phyloP scores from a whole-genome alignment of 1,284 basidiomycete species.

The Ceratobasidium sp. region DNA sequence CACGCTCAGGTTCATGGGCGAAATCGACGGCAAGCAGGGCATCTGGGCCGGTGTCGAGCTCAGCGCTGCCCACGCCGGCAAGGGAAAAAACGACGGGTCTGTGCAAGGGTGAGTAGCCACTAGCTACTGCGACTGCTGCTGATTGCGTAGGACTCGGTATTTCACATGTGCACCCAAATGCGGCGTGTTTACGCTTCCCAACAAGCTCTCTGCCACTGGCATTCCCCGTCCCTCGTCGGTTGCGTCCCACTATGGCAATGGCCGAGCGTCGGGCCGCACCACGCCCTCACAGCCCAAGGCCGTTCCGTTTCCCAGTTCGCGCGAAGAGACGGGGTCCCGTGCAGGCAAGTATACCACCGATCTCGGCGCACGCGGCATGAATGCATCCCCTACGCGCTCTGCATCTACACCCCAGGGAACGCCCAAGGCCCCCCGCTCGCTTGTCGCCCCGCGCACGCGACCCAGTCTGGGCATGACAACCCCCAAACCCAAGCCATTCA shows the following conservation, averaged over 20 bases:
- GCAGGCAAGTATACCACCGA: slow-evolving; percentile 87
- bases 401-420: slow-evolving; percentile 51
- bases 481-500: slow-evolving; percentile 60
- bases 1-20: slow-evolving; percentile 75
- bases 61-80: slow-evolving; percentile 82
- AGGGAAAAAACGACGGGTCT: slow-evolving; percentile 94
- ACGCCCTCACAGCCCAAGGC: slow-evolving; percentile 55
- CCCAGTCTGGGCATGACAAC: slow-evolving; percentile 55
- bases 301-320: slow-evolving; percentile 45
- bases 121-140: slow-evolving; percentile 15
- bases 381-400: slow-evolving; percentile 45
- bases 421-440: slow-evolving; percentile 45
- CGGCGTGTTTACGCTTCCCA: slow-evolving; percentile 86
- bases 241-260: slow-evolving; percentile 64
- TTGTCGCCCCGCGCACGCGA: slow-evolving; percentile 51
- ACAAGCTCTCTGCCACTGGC: slow-evolving; percentile 75
- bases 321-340: slow-evolving; percentile 67
- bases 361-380: slow-evolving; percentile 52
- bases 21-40: slow-evolving; percentile 84
- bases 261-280: slow-evolving; percentile 54
- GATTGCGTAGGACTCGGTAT: slow-evolving; percentile 69
- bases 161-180: slow-evolving; percentile 85
- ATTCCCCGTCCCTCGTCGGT: slow-evolving; percentile 76
- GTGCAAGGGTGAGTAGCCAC: slow-evolving; percentile 76
- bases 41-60: slow-evolving; percentile 92